Percentiles rank a stretch among this genome's conserved stretches.
Conservation (phyloP, 1,284 basidiomycete species). For the Blastosporella zonata region DNA sequence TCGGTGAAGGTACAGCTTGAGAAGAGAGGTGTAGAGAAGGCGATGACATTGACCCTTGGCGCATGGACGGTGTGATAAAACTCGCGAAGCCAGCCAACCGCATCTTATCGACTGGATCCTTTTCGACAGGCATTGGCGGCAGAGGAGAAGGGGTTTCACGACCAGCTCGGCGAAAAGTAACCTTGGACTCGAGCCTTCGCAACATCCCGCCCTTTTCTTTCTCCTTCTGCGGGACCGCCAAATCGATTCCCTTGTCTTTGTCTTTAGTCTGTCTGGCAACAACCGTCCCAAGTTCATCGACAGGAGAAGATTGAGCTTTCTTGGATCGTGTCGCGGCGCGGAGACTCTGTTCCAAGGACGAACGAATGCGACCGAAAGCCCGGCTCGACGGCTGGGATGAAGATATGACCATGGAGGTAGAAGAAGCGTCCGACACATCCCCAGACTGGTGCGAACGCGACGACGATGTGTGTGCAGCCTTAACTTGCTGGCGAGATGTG, state of each 20-base stretch:
- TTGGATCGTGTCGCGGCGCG: constrained; percentile 59
- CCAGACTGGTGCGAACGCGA: constrained; percentile 40
- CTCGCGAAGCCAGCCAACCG: constrained; percentile 52
- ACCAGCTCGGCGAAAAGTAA: constrained; percentile 49
- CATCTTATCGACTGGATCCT: constrained; percentile 33
- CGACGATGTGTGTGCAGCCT: constrained; percentile 36
- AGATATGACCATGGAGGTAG: constrained; percentile 20
- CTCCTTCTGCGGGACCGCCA: constrained; percentile 33
- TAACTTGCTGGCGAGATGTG: constrained; percentile 40
- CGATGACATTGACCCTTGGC: constrained; percentile 68
- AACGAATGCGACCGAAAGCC: constrained; percentile 61
- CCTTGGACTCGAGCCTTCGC: constrained; percentile 43
- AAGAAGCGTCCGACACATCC: constrained; percentile 25
- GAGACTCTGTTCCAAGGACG: constrained; percentile 63
- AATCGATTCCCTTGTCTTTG: constrained; percentile 35
- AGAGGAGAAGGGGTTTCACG: constrained; percentile 43
- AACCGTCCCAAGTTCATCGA: constrained; percentile 42
- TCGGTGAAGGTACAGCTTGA: constrained; percentile 48
- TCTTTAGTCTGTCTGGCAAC: constrained; percentile 39
- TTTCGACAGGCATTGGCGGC: constrained; percentile 18
- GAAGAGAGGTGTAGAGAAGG: constrained; percentile 62
- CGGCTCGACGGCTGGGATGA: constrained; percentile 43
- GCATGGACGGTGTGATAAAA: constrained; percentile 61
- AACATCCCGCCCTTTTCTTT: constrained; percentile 38
- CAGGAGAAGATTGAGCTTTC: constrained; percentile 35